Conservation (phyloP, 345 rosid genomes). For the Microcos paniculata region DNA sequence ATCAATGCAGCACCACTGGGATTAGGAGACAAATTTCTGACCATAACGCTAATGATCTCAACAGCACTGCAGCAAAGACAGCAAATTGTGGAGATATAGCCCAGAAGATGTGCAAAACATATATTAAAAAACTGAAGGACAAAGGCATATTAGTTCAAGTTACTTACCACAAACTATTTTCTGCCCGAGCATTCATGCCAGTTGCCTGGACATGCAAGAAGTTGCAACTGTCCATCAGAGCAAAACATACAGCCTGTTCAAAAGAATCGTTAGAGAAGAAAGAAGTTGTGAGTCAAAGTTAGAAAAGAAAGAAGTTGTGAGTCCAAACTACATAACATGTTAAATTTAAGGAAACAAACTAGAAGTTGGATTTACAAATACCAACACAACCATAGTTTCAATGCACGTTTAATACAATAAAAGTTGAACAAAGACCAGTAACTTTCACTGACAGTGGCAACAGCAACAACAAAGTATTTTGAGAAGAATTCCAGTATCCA, state of each 20-base stretch:
- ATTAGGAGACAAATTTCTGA: conserved; percentile 55
- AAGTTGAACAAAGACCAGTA: conserved; percentile 9
- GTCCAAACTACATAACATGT: not conserved
- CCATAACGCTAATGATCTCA: conserved; percentile 65
- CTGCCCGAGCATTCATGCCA: conserved; percentile 38
- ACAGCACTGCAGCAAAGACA: conserved; percentile 56
- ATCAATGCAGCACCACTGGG: conserved; percentile 57
- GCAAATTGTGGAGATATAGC: not conserved
- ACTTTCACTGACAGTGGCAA: not conserved
- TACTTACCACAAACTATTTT: conserved; percentile 64
- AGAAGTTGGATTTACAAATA: conserved; percentile 10
- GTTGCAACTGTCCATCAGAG: conserved; percentile 63
- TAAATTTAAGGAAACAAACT: not conserved
- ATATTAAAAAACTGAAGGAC: conserved; percentile 6
- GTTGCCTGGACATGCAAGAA: conserved; percentile 43
- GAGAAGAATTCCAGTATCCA: not conserved
- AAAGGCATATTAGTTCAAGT: conserved; percentile 9
- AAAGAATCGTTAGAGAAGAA: conserved; percentile 19
- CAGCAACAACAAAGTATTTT: not conserved
- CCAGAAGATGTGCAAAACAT: conserved; percentile 7
- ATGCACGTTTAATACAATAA: not conserved
- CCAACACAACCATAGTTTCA: conserved; percentile 17
- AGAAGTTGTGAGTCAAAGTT: not conserved
- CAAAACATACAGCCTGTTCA: conserved; percentile 67
- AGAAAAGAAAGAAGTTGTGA: not conserved